These are phyloP conservation scores for Eucalyptus pauciflora DNA, from an alignment of 345 rosid genomes.

Conservation along the genomic window DNA sequence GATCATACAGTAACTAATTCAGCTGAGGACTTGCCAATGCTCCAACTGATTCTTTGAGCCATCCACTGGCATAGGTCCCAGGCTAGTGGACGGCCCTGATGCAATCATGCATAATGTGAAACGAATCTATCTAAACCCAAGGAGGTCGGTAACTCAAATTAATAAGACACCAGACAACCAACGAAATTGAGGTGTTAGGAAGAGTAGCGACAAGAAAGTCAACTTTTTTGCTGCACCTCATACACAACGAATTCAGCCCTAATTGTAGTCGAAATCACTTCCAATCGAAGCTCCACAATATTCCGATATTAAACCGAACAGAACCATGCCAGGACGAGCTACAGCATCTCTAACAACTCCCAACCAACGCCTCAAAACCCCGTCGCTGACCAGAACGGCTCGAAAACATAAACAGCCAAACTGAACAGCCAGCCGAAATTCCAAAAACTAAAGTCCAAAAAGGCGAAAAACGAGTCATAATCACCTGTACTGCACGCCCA, in stretches of 20 bases:
- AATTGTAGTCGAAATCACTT: neutral
- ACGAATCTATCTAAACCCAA: neutral
- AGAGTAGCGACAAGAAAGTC: neutral
- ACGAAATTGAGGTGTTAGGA: neutral
- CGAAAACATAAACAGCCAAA: neutral
- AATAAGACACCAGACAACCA: neutral
- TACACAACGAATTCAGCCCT: neutral
- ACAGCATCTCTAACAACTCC: neutral
- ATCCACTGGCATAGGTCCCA: neutral
- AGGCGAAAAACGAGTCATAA: neutral
- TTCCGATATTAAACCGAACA: neutral
- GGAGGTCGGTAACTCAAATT: neutral
- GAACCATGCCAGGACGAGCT: neutral
- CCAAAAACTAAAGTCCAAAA: neutral
- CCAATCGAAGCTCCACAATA: neutral
- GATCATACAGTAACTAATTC: neutral
- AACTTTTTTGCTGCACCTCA: neutral
- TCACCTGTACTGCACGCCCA: slow-evolving; percentile 96
- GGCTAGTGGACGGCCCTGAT: neutral
- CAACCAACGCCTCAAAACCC: neutral
- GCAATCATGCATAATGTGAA: neutral
- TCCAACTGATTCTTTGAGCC: neutral
- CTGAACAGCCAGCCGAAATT: neutral
- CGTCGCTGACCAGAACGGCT: neutral
- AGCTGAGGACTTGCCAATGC: neutral